These are phyloP conservation scores for Naegleria lovaniensis DNA, from an alignment of 208 protist genomes.

Conservation along the genomic window DNA sequence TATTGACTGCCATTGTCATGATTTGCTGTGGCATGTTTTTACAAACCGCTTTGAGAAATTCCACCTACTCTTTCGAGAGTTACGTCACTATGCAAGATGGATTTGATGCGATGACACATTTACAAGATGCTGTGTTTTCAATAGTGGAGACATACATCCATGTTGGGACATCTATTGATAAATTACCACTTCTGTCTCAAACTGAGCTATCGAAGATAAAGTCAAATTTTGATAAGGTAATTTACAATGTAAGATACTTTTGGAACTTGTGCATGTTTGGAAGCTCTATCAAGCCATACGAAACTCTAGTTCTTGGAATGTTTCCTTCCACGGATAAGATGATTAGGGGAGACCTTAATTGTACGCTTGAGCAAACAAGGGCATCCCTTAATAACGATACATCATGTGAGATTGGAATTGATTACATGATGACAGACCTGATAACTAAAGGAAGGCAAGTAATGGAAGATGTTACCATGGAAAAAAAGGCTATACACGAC, in stretches of 20 bases:
- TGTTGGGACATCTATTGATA: not conserved
- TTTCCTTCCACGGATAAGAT: not conserved
- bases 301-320: not conserved
- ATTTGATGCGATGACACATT: not conserved
- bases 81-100: not conserved
- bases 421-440: not conserved
- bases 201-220: not conserved
- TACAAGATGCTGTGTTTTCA: not conserved
- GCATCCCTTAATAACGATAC: not conserved
- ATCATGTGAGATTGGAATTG: not conserved
- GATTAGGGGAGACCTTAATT: not conserved
- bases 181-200: not conserved
- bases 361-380: not conserved
- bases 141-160: not conserved
- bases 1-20: not conserved
- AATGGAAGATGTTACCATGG: not conserved
- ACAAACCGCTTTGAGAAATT: not conserved
- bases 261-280: not conserved
- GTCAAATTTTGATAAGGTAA: not conserved
- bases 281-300: not conserved
- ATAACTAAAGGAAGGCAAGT: not conserved
- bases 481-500: not conserved
- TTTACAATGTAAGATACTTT: not conserved
- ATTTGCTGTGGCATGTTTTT: not conserved
- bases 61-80: not conserved